phyloP scores from a whole-genome alignment of 108 stramenopile genomes.

The Nitzschia palea region DNA sequence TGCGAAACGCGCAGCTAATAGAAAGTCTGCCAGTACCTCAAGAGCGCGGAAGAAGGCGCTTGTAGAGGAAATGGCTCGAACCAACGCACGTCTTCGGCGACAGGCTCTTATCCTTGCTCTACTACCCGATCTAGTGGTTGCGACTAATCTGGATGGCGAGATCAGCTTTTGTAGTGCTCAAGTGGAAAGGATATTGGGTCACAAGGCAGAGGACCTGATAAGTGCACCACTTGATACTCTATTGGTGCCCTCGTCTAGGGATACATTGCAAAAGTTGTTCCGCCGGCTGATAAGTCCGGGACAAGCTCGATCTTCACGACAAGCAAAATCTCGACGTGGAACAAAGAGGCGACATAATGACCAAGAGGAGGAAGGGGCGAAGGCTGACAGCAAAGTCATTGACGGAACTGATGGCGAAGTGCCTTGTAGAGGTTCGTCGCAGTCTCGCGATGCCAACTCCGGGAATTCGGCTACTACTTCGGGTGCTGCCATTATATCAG shows the following conservation, averaged over 20 bases:
- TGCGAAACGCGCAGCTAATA: constrained; percentile 85
- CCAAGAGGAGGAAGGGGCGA: constrained; percentile 4
- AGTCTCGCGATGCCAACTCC: constrained; percentile 8
- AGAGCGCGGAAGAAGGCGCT: constrained; percentile 89
- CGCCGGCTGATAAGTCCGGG: constrained; percentile 34
- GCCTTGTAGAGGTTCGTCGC: constrained; percentile 16
- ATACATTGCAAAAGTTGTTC: constrained; percentile 51
- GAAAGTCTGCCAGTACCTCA: constrained; percentile 88
- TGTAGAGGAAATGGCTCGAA: constrained; percentile 83
- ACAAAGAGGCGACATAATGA: constrained; percentile 9
- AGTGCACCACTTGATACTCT: constrained; percentile 62
- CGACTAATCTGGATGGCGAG: constrained; percentile 52
- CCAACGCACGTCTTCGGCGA: constrained; percentile 67
- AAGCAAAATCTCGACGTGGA: constrained; percentile 11
- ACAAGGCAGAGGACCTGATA: constrained; percentile 58
- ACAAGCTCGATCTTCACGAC: constrained; percentile 8
- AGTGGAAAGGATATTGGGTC: constrained; percentile 65
- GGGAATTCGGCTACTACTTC: constrained; percentile 25
- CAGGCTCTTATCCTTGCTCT: constrained; percentile 79
- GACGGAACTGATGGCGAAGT: constrained; percentile 14
- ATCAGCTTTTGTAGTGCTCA: constrained; percentile 85
- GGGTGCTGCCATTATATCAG: constrained; percentile 43
- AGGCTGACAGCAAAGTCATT: constrained; percentile 12
- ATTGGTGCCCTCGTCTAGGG: constrained; percentile 61
- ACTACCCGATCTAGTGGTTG: constrained; percentile 81